These are phyloP conservation scores for Trichothecium sympodiale DNA, from an alignment of 2,329 filamentous ascomycete genomes.

Conservation along the genomic window DNA sequence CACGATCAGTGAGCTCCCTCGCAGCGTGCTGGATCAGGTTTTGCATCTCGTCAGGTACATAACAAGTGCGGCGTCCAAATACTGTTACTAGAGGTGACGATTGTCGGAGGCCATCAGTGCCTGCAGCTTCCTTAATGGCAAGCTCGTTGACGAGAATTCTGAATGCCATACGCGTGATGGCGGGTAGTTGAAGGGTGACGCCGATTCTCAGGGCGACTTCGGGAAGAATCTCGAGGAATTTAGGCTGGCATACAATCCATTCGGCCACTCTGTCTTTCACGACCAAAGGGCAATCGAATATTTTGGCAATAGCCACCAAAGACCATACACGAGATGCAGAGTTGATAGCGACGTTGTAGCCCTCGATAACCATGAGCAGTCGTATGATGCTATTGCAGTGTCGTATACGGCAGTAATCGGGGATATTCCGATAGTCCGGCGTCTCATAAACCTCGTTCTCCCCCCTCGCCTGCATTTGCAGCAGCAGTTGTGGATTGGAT, in stretches of 20 bases:
- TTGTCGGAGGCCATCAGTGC: constrained; percentile 1
- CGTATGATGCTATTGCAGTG: constrained; percentile 54
- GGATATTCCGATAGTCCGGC: constrained; percentile 24
- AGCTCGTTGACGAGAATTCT: constrained; percentile 52
- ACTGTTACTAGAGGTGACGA: constrained; percentile 15
- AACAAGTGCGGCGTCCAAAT: constrained; percentile 35
- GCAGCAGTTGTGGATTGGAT: constrained; percentile 4
- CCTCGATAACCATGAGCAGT: constrained; percentile 47
- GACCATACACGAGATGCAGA: constrained; percentile 59
- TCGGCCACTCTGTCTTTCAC: constrained; percentile 38
- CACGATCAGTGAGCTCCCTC: constrained; percentile 36
- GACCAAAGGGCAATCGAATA: constrained; percentile 38
- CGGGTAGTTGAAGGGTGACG: constrained; percentile 29
- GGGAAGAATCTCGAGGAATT: constrained; percentile 52
- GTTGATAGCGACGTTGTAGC: constrained; percentile 43
- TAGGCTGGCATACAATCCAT: constrained; percentile 50
- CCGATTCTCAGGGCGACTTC: constrained; percentile 51
- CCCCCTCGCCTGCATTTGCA: constrained; percentile 12
- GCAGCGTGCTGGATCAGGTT: constrained; percentile 50
- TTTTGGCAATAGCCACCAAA: constrained; percentile 48
- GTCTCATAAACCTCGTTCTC: constrained; percentile 11
- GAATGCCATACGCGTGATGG: constrained; percentile 39
- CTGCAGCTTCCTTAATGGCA: constrained; percentile 33
- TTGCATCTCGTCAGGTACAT: constrained; percentile 40
- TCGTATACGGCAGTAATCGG: constrained; percentile 53